Base-by-base conservation (phyloP, 441 rosid genomes). In the Erodium chrysanthum region DNA sequence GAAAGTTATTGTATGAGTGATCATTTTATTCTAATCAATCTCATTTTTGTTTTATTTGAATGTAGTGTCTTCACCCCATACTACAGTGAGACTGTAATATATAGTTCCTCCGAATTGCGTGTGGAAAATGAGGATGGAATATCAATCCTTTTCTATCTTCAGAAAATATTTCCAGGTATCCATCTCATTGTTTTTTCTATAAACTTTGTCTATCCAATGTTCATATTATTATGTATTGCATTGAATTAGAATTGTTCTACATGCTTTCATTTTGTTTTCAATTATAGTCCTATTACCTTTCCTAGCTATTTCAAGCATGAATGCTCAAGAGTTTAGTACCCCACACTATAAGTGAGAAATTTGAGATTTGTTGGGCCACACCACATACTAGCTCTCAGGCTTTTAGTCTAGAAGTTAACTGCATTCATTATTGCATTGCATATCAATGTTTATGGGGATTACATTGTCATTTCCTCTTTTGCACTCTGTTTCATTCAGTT, bases 101-200 rank as follows among this genome's bases (percentile, higher is more conserved):
- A 95, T 84, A 92, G 99, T 78, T 83, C 86, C 76, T 83, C 92
- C 54, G 99, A 95, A 10, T 77, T 95, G 79, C 93, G 87, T 70
- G 84, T 82, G 27, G 98, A 95, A 84, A 95, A 95, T 79, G 99
- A 95, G 85, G 99, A 95, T 84, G 99, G 99, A 67, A 90, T 95
- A 84, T 95, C 99, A 46, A 87, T 70, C 74, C 95, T 95, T 74
- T 95, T 95, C 84, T 95, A 95, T 81, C 97, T 95, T 77, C 99
- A 92, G 87, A 95, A 95, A 81, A 95, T 95, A 73, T 95, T 85
- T 77, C 98, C 99, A 65, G 99, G 99, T 92, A 85, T 69, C 31
- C 29, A 31, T 70, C 40, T 68, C 52, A n/a, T 61, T 61, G n/a
- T 10, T 17, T 10, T 64, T 80, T 79, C 21, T 73, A 20, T n/a